Percentiles rank a stretch among this genome's conserved stretches.
phyloP scores from a whole-genome alignment of 352 stramenopile genomes.

The Globisporangium camurandrum region DNA sequence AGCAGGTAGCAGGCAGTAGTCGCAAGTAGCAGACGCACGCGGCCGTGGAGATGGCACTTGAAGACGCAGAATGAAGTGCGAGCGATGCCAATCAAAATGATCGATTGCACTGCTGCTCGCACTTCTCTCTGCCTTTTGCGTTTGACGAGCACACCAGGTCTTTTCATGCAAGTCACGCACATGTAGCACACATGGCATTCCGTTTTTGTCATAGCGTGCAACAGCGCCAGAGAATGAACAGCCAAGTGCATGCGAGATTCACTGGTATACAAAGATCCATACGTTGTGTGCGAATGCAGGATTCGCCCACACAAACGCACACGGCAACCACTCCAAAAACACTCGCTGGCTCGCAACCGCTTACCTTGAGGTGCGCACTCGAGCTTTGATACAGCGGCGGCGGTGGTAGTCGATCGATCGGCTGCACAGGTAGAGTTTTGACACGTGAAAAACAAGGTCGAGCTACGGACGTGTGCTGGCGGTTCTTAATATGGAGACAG shows the following conservation, averaged over 20 bases:
- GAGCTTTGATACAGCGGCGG: too few relatives aligned
- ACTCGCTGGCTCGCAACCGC: too few relatives aligned
- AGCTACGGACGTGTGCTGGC: too few relatives aligned
- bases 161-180: not conserved
- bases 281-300: constrained; percentile 1
- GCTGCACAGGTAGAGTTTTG: too few relatives aligned
- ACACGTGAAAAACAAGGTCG: too few relatives aligned
- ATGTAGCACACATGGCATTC: constrained; percentile 4
- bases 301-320: constrained; percentile 1
- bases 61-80: constrained; percentile 1
- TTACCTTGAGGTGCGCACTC: too few relatives aligned
- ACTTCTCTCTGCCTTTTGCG: not conserved
- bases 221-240: constrained; percentile 8
- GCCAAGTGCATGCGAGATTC: constrained; percentile 6
- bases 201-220: constrained; percentile 7
- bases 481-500: too few relatives aligned
- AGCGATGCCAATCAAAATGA: too few relatives aligned
- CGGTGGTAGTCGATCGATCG: too few relatives aligned
- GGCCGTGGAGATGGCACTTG: not conserved
- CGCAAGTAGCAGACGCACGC: not conserved
- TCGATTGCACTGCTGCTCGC: not conserved
- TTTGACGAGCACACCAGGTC: not conserved
- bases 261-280: constrained; percentile 17
- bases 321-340: too few relatives aligned
- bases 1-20: not conserved